phyloP scores from a whole-genome alignment of 768 basidiomycete genomes.

The Pleurotus tuoliensis region DNA sequence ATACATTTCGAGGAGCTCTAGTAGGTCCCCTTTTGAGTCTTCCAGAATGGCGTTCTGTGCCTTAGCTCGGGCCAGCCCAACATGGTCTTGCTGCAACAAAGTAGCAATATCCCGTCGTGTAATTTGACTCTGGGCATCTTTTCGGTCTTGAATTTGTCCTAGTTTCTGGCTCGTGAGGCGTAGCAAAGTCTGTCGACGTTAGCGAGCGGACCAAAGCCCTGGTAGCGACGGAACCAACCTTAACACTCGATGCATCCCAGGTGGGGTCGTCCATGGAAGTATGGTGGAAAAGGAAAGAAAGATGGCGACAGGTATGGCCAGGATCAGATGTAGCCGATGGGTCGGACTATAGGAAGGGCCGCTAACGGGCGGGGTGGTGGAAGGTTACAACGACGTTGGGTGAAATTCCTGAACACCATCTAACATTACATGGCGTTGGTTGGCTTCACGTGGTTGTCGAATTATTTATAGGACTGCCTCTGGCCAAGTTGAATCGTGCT shows the following conservation, averaged over 20 bases:
- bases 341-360: neutral
- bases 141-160: slow-evolving; percentile 66
- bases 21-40: slow-evolving; percentile 55
- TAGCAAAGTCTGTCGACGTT: slow-evolving; percentile 43
- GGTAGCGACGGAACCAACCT: slow-evolving; percentile 16
- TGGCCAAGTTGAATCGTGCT: too few species aligned
- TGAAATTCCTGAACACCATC: neutral
- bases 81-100: slow-evolving; percentile 55
- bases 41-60: slow-evolving; percentile 64
- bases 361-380: neutral
- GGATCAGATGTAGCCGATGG: neutral
- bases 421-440: neutral
- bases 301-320: neutral
- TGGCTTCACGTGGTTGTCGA: neutral
- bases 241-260: slow-evolving; percentile 10
- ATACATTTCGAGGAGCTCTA: slow-evolving; percentile 65
- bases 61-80: slow-evolving; percentile 66
- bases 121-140: slow-evolving; percentile 60
- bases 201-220: neutral
- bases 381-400: neutral
- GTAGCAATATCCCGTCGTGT: slow-evolving; percentile 67
- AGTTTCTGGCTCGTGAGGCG: slow-evolving; percentile 60
- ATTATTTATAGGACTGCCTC: neutral
- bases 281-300: neutral
- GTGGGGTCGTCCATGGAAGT: neutral